phyloP scores from a whole-genome alignment of 352 stramenopile genomes.

The Pythium dissotocum region DNA sequence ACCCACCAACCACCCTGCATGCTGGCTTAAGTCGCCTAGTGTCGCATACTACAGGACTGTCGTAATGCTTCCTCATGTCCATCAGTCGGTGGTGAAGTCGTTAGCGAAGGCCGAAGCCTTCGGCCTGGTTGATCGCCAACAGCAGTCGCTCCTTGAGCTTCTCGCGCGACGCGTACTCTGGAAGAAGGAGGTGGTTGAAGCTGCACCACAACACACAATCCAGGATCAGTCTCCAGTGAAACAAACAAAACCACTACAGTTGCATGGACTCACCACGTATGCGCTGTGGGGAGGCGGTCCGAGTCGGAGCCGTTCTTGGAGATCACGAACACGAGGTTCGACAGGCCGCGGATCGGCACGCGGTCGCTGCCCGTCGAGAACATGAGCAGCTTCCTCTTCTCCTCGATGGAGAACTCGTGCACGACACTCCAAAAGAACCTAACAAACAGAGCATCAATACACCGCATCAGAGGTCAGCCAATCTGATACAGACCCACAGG shows the following conservation, averaged over 20 bases:
- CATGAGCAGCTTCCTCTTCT: constrained; percentile 86
- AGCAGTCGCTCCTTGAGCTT: constrained; percentile 83
- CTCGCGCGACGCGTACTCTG: constrained; percentile 71
- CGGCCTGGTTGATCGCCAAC: constrained; percentile 78
- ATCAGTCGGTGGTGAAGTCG: neutral
- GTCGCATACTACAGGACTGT: neutral
- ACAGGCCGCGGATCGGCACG: constrained; percentile 79
- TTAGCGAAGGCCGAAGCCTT: constrained; percentile 84
- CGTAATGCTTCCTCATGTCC: too few relatives aligned
- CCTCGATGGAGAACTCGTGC: constrained; percentile 71
- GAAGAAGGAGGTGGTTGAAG: constrained; percentile 89
- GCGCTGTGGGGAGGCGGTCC: constrained; percentile 77
- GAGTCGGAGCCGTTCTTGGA: constrained; percentile 83
- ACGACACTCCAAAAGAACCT: constrained; percentile 85
- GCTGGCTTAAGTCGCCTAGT: neutral
- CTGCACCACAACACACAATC: constrained; percentile 32
- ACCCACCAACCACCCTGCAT: neutral
- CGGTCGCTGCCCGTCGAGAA: constrained; percentile 88
- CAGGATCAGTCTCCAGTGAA: neutral
- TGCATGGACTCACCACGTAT: constrained; percentile 67
- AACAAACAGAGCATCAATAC: neutral
- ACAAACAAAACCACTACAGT: too few relatives aligned
- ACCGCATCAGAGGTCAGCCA: too few relatives aligned
- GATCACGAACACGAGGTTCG: constrained; percentile 83
- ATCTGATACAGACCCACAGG: too few relatives aligned